Evolutionary conservation across 257 asterid genomes (phyloP).

Genomic region (Scutellaria minor): DNA sequence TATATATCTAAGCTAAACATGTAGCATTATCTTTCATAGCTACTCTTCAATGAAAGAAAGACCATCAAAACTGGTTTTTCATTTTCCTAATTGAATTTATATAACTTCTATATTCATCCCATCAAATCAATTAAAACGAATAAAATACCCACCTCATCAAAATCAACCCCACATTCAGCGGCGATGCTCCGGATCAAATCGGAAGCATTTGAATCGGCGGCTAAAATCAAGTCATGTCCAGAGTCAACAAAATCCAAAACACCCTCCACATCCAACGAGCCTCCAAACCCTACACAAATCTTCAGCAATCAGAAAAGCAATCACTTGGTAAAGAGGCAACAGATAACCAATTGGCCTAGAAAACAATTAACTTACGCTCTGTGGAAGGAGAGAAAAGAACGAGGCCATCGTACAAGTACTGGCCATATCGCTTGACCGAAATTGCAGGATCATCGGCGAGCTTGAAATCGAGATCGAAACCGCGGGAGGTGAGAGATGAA

Average conservation of each 20-base stretch:
- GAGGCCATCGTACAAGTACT: conserved; percentile 77
- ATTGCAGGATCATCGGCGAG: conserved; percentile 71
- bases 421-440: conserved; percentile 69
- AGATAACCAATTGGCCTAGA: background rate
- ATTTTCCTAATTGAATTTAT: background rate
- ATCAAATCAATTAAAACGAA: background rate
- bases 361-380: conserved; percentile 52
- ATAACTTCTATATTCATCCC: background rate
- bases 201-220: conserved; percentile 76
- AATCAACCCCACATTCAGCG: conserved; percentile 61
- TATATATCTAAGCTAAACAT: no score
- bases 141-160: conserved; percentile 50
- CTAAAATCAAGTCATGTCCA: conserved; percentile 79
- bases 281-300: conserved; percentile 64
- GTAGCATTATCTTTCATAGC: background rate
- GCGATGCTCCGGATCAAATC: conserved; percentile 73
- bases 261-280: conserved; percentile 74
- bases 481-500: conserved; percentile 59
- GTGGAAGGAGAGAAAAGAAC: conserved; percentile 67
- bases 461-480: conserved; percentile 78
- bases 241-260: conserved; percentile 83
- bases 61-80: background rate
- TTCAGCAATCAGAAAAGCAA: conserved; percentile 24
- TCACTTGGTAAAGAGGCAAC: background rate
- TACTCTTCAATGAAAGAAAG: background rate